A percentile compares a stretch with the other conserved stretches of the same genome.
Evolutionary conservation across 2,329 filamentous ascomycete genomes (phyloP).

Genomic region (Botryotinia narcissicola): DNA sequence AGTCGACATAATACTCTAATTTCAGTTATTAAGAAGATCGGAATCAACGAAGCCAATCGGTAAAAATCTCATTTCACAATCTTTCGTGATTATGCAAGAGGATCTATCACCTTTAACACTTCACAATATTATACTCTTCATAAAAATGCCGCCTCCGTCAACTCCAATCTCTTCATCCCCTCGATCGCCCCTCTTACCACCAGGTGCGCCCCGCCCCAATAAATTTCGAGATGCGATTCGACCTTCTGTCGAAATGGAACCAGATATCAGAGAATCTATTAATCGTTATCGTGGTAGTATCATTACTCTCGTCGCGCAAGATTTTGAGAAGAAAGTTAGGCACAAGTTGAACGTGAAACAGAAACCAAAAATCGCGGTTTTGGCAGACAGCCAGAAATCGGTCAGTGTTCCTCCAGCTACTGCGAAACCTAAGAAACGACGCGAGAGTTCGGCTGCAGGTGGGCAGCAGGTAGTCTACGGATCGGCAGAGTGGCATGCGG

Average conservation of each 20-base stretch:
- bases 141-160: not conserved
- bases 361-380: not conserved
- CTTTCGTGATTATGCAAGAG: not conserved
- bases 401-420: not conserved
- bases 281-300: not conserved
- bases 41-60: not conserved
- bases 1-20: not conserved
- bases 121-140: not conserved
- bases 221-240: not conserved
- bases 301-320: not conserved
- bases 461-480: not conserved
- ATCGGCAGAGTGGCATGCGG: not conserved
- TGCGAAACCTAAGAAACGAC: too few species aligned
- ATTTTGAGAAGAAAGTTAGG: not conserved
- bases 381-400: not conserved
- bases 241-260: not conserved
- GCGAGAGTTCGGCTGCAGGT: fast-evolving
- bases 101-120: not conserved
- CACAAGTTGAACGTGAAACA: not conserved
- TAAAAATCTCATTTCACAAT: not conserved
- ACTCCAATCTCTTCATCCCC: not conserved
- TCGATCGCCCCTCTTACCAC: not conserved
- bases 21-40: not conserved
- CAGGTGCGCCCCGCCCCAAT: not conserved
- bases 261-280: not conserved